These are phyloP conservation scores for Pulveroboletus frians DNA, from an alignment of 768 basidiomycete species.

Conservation along the genomic window DNA sequence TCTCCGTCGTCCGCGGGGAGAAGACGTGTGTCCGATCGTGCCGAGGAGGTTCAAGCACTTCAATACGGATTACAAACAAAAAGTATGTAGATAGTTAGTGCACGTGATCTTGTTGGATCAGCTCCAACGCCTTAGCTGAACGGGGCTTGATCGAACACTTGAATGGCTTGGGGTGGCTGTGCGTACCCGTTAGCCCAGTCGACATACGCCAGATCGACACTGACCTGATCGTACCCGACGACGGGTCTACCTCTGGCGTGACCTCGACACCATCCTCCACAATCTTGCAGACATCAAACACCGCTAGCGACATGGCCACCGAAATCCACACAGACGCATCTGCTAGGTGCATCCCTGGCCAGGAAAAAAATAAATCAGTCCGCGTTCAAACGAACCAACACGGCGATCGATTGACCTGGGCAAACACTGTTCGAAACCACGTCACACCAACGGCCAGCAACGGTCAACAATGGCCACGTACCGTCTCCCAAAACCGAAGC, in stretches of 20 bases:
- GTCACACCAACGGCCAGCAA: background rate
- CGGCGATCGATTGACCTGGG: constrained; percentile 18
- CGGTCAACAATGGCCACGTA: constrained; percentile 21
- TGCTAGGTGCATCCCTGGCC: constrained; percentile 44
- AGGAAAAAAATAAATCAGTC: background rate
- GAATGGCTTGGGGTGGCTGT: constrained; percentile 58
- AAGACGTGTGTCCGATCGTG: background rate
- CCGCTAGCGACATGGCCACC: constrained; percentile 41
- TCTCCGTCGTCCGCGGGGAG: background rate
- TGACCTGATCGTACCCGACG: constrained; percentile 62
- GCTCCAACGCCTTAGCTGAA: constrained; percentile 48
- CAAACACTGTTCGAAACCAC: constrained; percentile 19
- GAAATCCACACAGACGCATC: constrained; percentile 46
- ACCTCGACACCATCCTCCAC: constrained; percentile 43
- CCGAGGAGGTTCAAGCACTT: constrained; percentile 1
- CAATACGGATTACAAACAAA: no score
- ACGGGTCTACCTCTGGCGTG: constrained; percentile 52
- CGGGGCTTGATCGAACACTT: constrained; percentile 58
- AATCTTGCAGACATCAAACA: constrained; percentile 43
- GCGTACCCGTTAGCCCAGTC: background rate
- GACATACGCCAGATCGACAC: background rate
- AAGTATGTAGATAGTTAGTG: constrained; percentile 9
- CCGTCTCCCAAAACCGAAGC: constrained; percentile 70
- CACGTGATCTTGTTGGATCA: constrained; percentile 45
- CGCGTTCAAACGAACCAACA: constrained; percentile 16